Evolutionary conservation across 2,329 filamentous ascomycete species (phyloP).

Genomic region (Bipolaris oryzae): DNA sequence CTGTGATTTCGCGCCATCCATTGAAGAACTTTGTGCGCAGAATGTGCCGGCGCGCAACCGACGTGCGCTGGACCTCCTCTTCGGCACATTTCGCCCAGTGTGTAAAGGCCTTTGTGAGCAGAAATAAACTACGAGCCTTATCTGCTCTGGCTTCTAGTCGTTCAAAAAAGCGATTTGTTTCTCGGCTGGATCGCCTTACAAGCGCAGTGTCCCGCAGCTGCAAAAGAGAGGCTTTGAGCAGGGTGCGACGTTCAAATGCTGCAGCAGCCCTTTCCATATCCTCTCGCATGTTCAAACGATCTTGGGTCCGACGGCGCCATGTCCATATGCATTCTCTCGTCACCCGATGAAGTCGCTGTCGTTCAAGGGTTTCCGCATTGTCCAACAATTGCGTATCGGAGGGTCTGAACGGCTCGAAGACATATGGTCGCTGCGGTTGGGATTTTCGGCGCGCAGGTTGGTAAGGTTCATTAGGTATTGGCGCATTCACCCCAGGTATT

Average conservation of each 20-base stretch:
- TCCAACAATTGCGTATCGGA: conserved; percentile 58
- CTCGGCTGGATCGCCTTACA: conserved; percentile 49
- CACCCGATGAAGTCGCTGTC: conserved; percentile 37
- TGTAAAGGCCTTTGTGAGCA: conserved; percentile 67
- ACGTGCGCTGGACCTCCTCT: conserved; percentile 70
- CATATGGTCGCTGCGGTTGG: conserved; percentile 29
- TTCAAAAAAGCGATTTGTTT: conserved; percentile 61
- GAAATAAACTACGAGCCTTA: conserved; percentile 68
- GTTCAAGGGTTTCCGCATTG: conserved; percentile 55
- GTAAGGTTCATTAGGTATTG: conserved; percentile 32
- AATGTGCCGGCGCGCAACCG: conserved; percentile 71
- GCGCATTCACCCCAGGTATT: conserved; percentile 47
- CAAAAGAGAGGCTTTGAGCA: conserved; percentile 61
- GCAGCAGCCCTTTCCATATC: conserved; percentile 45
- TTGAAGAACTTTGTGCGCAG: conserved; percentile 71
- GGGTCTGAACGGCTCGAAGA: conserved; percentile 53
- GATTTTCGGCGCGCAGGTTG: conserved; percentile 19
- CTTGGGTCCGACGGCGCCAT: conserved; percentile 55
- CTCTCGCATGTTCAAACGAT: conserved; percentile 19
- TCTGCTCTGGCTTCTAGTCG: conserved; percentile 65
- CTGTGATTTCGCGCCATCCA: conserved; percentile 70
- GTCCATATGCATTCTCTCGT: conserved; percentile 46
- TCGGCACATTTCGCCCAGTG: conserved; percentile 72
- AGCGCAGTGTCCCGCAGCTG: conserved; percentile 37
- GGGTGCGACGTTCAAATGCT: conserved; percentile 56